Base-by-base conservation (phyloP, 192 early-diverging fungal genomes). In the Backusella tuberculispora region DNA sequence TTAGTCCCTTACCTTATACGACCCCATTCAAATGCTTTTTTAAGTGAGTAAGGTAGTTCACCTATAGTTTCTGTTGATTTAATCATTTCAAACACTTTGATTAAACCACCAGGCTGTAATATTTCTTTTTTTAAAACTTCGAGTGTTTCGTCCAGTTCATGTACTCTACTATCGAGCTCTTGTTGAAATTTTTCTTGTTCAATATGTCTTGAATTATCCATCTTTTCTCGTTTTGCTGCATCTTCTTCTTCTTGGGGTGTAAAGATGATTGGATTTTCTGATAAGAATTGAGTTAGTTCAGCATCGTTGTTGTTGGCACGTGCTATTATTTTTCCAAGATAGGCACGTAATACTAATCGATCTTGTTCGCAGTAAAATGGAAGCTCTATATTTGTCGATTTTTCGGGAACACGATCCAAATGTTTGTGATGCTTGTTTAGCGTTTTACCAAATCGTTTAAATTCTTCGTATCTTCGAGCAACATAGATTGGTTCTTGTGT, bases 11-110 rank as follows among this genome's bases (percentile, higher is more conserved):
- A 85, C 83, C 73, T 84, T 71, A 87, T 85, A 50, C 82, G 78
- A 17, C 83, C 88, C 84, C 84, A 89, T 48, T 89, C 88, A 76
- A 87, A 80, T 6, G 80, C 73, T 6, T 77, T 80, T 63, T 83
- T 80, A 26, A 86, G 78, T 21, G 83, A 67, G 1, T 24, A 24
- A 0, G 88, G 86, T n/a, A 89, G 71, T 38, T 87, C 72, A 1
- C 78, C 19, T 29, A 83, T 67, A 5, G 77, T 56, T 4, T 50
- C 19, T 19, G 81, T 80, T 19, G 71, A 65, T 66, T 85, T 79
- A 43, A 85, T 80, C 0, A 46, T 70, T 1, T 75, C 45, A 46
- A 80, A 73, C 12, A 85, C 29, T 5, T 71, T 42, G 10, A 63
- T 60, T 5, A 82, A 69, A 29, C 83, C 83, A 19, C 83, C 82